These are phyloP conservation scores for Fusarium sororula DNA, from an alignment of 2,329 filamentous ascomycete species.

Conservation along the genomic window DNA sequence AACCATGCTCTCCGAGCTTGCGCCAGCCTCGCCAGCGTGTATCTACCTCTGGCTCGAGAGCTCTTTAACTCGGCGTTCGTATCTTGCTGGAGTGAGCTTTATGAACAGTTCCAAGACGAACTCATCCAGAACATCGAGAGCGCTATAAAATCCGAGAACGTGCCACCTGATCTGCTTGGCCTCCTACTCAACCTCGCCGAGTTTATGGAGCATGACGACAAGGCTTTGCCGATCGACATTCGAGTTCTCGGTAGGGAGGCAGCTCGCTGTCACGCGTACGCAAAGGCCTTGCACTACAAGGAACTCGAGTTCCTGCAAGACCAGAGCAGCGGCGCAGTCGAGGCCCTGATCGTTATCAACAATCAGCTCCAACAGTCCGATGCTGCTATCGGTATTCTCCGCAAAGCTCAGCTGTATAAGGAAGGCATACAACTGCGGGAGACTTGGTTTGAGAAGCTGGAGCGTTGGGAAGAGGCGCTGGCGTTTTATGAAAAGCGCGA, in stretches of 20 bases:
- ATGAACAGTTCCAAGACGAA: conserved; percentile 96
- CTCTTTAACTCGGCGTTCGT: conserved; percentile 99
- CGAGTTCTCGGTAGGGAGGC: conserved; percentile 93
- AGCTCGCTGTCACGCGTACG: conserved; percentile 95
- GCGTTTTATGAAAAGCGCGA: conserved; percentile 92
- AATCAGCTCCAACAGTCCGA: conserved; percentile 99
- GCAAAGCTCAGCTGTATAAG: conserved; percentile 94
- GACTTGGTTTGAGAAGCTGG: conserved; percentile 98
- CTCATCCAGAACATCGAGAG: conserved; percentile 95
- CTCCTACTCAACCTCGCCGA: conserved; percentile 95
- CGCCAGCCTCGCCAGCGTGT: conserved; percentile 88
- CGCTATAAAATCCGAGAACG: conserved; percentile 93
- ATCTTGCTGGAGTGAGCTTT: conserved; percentile 98
- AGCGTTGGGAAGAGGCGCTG: conserved; percentile 97
- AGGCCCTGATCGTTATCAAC: conserved; percentile 98
- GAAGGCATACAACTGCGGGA: conserved; percentile 94
- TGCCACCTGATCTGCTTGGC: conserved; percentile 94
- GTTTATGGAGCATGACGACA: conserved; percentile 99
- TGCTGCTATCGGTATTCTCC: conserved; percentile 95
- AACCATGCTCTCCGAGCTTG: conserved; percentile 95
- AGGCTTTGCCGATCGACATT: conserved; percentile 97
- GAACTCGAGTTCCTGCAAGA: conserved; percentile 98
- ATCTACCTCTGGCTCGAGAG: conserved; percentile 89
- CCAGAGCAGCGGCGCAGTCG: conserved; percentile 93
- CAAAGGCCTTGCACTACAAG: conserved; percentile 98